Base-by-base conservation (phyloP, 1,284 basidiomycete species). In the Leccinum angustisporum region DNA sequence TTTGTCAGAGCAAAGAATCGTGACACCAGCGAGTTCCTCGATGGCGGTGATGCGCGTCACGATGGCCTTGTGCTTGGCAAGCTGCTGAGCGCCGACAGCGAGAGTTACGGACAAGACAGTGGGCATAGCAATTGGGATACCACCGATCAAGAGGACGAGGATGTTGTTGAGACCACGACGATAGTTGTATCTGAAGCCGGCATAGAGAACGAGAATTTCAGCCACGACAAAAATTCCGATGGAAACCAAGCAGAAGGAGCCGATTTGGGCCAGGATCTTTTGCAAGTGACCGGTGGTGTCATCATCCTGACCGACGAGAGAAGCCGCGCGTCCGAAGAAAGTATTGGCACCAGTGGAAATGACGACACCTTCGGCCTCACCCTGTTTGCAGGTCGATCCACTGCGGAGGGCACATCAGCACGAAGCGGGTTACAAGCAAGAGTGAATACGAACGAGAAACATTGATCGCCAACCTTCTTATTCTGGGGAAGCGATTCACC, bases 61-160 rank as follows among this genome's bases (percentile, higher is more conserved):
- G 68, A 97, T 97, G 66, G 95, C 95, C 85, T 98, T 96, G 86
- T 97, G 94, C 84, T 96, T 97, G 73, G 95, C 95, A 69, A 98
- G 90, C 77, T 98, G 95, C 80, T 97, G 94, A 62, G 96, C 95
- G 81, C 95, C 95, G 76, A 98, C 95, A 66, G 95, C 96, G 75
- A 98, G 92, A 40, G 95, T 97, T 79, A 97, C 95, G 62, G 95
- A 96, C 67, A 97, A 79, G 69, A 98, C 95, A 68, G 94, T 97
- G 70, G 95, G 95, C 95, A 98, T 97, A 76, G 95, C 95, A 80
- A 97, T 97, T 75, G 96, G 96, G 74, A 98, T 97, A 86, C 95
- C 95, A 85, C 95, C 94, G 80, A 98, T 97, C 85, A 98, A 85
- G 76, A 97, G 91, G 70, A 97, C 94, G 56, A 97, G 86, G 80